phyloP scores from a whole-genome alignment of 305 asterid genomes.

The Ajuga reptans region DNA sequence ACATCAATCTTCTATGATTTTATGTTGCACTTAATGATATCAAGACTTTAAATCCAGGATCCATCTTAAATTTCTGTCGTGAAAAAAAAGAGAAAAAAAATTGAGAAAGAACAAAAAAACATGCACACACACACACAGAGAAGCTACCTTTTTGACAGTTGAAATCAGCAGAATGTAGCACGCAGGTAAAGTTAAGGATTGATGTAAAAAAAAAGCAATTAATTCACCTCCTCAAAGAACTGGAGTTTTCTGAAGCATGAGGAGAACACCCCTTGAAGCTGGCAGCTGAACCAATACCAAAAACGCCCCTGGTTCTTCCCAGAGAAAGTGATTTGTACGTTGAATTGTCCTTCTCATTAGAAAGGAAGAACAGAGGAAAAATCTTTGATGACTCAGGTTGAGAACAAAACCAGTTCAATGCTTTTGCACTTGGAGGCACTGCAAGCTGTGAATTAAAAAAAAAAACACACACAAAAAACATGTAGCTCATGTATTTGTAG shows the following conservation, averaged over 20 bases:
- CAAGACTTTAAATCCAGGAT: not conserved
- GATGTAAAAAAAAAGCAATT: slow-evolving; percentile 1
- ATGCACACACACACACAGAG: not conserved
- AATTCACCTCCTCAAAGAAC: slow-evolving; percentile 46
- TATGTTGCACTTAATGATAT: not conserved
- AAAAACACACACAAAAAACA: no score
- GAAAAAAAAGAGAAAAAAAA: not conserved
- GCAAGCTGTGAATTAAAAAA: slow-evolving; percentile 50
- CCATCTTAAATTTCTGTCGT: not conserved
- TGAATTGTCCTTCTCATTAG: slow-evolving; percentile 58
- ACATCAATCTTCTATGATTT: slow-evolving; percentile 5
- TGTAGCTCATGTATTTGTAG: slow-evolving; percentile 7
- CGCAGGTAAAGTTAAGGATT: not conserved
- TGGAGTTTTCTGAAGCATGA: slow-evolving; percentile 26
- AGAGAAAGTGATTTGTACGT: slow-evolving; percentile 54
- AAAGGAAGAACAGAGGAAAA: slow-evolving; percentile 66
- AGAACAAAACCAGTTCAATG: slow-evolving; percentile 79
- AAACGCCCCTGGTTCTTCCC: slow-evolving; percentile 75
- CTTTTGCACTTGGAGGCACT: slow-evolving; percentile 90
- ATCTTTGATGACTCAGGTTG: slow-evolving; percentile 63
- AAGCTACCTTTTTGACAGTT: not conserved
- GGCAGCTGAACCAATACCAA: slow-evolving; percentile 83
- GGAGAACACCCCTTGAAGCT: slow-evolving; percentile 46
- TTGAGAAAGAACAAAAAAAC: not conserved
- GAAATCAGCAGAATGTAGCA: slow-evolving; percentile 2